A percentile compares a stretch with the other conserved stretches of the same genome.
These are phyloP conservation scores for Mycosarcoma maydis DNA, from an alignment of 1,284 basidiomycete genomes.

Conservation along the genomic window DNA sequence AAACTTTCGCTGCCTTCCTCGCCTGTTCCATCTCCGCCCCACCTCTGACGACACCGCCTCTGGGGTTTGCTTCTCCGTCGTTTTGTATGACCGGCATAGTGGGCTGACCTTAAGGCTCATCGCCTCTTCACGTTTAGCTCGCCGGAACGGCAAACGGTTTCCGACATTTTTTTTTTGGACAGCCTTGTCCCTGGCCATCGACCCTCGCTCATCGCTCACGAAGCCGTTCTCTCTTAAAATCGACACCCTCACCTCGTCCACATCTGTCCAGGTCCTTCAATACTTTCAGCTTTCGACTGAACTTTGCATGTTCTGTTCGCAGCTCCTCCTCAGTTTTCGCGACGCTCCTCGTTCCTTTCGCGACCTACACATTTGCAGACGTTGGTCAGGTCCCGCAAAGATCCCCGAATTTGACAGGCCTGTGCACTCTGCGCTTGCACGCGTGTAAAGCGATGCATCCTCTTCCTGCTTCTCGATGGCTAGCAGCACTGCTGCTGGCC, in stretches of 20 bases:
- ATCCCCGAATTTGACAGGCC: no score
- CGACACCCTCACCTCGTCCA: neutral
- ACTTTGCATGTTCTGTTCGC: no score
- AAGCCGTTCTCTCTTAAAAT: neutral
- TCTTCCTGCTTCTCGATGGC: conserved; percentile 15
- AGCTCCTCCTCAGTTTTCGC: no score
- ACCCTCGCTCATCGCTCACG: no score
- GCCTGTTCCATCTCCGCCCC: neutral
- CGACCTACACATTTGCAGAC: neutral
- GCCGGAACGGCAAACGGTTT: conserved; percentile 1
- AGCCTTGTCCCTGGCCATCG: neutral
- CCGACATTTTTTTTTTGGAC: neutral
- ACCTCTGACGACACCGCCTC: conserved; percentile 7
- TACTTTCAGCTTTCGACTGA: no score
- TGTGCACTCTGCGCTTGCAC: no score
- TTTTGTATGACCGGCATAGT: neutral
- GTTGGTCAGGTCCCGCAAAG: neutral
- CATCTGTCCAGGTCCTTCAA: no score
- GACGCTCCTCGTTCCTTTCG: no score
- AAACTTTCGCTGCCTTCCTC: neutral
- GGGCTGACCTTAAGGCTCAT: conserved; percentile 1
- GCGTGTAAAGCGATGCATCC: conserved; percentile 6
- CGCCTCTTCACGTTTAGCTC: no score
- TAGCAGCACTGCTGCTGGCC: conserved; percentile 29
- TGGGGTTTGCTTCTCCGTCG: neutral